Conservation (phyloP, 2,329 filamentous ascomycete genomes). For the Fusarium ambrosium region DNA sequence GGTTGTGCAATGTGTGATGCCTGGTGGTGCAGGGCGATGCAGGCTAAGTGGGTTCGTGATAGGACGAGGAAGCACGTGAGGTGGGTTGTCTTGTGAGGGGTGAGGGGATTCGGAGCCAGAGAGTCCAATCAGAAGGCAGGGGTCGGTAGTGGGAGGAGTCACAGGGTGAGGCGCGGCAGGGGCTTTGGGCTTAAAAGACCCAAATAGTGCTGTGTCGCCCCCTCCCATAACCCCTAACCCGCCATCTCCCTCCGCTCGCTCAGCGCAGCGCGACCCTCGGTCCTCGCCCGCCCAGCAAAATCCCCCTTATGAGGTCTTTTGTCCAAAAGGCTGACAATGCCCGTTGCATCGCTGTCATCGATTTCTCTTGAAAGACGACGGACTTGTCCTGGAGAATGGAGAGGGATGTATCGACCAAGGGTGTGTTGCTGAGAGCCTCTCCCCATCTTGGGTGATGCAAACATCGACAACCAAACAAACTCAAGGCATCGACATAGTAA, state of each 20-base stretch:
- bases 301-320: conserved; percentile 19
- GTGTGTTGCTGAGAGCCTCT: conserved; percentile 40
- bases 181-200: conserved; percentile 64
- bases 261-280: conserved; percentile 30
- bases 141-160: conserved; percentile 35
- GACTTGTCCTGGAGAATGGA: neutral
- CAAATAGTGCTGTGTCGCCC: conserved; percentile 68
- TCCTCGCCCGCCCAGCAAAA: conserved; percentile 15
- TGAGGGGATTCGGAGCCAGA: conserved; percentile 9
- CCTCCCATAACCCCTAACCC: conserved; percentile 53
- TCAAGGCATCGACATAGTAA: conserved; percentile 16
- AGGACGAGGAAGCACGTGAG: conserved; percentile 23
- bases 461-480: conserved; percentile 7
- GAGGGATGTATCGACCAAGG: conserved; percentile 27
- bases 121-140: conserved; percentile 41
- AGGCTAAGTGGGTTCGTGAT: conserved; percentile 13
- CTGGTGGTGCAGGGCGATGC: conserved; percentile 27
- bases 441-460: conserved; percentile 34
- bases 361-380: neutral
- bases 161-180: conserved; percentile 42
- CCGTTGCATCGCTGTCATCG: neutral
- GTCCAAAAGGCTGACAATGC: neutral
- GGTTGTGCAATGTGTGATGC: conserved; percentile 11
- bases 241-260: conserved; percentile 44
- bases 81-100: conserved; percentile 33